phyloP scores from a whole-genome alignment of 495 filamentous ascomycete species.

The Annulohypoxylon stygium region DNA sequence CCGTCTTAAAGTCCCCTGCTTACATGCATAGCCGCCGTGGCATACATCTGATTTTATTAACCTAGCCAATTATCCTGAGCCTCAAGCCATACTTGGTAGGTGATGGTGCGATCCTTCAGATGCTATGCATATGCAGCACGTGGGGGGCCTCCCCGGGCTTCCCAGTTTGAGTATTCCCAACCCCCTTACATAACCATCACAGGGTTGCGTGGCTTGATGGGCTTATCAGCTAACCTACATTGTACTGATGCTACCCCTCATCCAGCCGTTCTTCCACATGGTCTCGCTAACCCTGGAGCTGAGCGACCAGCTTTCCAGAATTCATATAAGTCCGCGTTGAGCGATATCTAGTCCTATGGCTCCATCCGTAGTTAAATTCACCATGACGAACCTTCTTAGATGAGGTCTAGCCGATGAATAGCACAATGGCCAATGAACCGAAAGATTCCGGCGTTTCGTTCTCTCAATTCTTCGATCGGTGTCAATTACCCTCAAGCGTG shows the following conservation, averaged over 20 bases:
- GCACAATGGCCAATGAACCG: slow-evolving; percentile 40
- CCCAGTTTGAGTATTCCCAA: slow-evolving; percentile 23
- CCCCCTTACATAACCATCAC: slow-evolving; percentile 42
- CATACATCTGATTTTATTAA: slow-evolving; percentile 26
- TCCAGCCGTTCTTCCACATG: slow-evolving; percentile 45
- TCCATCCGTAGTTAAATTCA: slow-evolving; percentile 2
- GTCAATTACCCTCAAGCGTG: slow-evolving; percentile 36
- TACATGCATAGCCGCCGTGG: slow-evolving; percentile 44
- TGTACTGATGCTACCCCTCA: slow-evolving; percentile 44
- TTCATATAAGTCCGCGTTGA: slow-evolving; percentile 21
- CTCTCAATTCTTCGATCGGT: slow-evolving; percentile 47
- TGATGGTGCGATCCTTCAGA: slow-evolving; percentile 34
- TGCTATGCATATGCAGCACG: slow-evolving; percentile 31
- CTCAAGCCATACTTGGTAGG: slow-evolving; percentile 22
- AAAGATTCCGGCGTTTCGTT: slow-evolving; percentile 43
- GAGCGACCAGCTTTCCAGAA: slow-evolving; percentile 6
- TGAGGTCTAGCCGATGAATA: slow-evolving; percentile 2
- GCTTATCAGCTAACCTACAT: slow-evolving; percentile 40
- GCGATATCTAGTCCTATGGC: slow-evolving; percentile 14
- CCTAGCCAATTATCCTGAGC: slow-evolving; percentile 35
- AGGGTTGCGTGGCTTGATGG: slow-evolving; percentile 33
- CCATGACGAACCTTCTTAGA: slow-evolving; percentile 14
- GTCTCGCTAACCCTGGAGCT: slow-evolving; percentile 7
- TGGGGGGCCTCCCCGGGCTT: slow-evolving; percentile 22
- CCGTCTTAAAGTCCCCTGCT: slow-evolving; percentile 11